Percentiles rank a stretch among this genome's conserved stretches.
These are phyloP conservation scores for Phytomonas sp. DNA, from an alignment of 208 protist genomes.

Conservation along the genomic window DNA sequence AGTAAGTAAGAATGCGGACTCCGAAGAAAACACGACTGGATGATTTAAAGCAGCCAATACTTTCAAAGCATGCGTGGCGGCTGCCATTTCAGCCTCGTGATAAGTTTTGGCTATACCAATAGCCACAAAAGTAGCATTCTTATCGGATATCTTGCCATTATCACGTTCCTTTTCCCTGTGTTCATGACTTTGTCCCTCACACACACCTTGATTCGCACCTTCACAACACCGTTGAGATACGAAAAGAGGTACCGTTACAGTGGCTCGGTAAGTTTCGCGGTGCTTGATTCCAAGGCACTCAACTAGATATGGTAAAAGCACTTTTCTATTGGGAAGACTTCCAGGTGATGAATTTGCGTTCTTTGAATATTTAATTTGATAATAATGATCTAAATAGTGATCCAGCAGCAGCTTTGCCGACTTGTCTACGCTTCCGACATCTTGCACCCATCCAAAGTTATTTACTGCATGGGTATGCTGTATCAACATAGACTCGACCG, in stretches of 20 bases:
- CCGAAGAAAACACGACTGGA: constrained; percentile 5
- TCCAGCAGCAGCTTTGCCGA: constrained; percentile 28
- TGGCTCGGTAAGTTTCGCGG: constrained; percentile 62
- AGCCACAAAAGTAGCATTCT: constrained; percentile 44
- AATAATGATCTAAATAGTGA: constrained; percentile 35
- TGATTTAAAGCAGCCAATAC: constrained; percentile 40
- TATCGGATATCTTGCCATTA: neutral
- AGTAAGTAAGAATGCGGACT: neutral
- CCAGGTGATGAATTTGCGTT: neutral
- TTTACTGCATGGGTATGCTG: constrained; percentile 37
- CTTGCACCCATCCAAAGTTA: neutral
- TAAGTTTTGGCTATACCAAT: constrained; percentile 56
- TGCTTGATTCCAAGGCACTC: constrained; percentile 48
- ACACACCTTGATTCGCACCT: neutral
- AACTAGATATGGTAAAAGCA: constrained; percentile 42
- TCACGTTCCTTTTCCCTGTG: neutral
- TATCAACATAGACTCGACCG: constrained; percentile 53
- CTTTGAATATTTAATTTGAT: neutral
- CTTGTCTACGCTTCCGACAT: constrained; percentile 15
- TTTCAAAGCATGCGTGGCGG: constrained; percentile 67
- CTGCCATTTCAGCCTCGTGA: constrained; percentile 42
- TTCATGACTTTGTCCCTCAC: neutral
- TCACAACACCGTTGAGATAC: neutral
- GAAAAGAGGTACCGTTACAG: constrained; percentile 51
- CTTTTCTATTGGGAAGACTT: neutral